Percentiles rank a stretch among this genome's conserved stretches.
phyloP scores from a whole-genome alignment of 768 basidiomycete genomes.

The Neoboletus subvelutipes region DNA sequence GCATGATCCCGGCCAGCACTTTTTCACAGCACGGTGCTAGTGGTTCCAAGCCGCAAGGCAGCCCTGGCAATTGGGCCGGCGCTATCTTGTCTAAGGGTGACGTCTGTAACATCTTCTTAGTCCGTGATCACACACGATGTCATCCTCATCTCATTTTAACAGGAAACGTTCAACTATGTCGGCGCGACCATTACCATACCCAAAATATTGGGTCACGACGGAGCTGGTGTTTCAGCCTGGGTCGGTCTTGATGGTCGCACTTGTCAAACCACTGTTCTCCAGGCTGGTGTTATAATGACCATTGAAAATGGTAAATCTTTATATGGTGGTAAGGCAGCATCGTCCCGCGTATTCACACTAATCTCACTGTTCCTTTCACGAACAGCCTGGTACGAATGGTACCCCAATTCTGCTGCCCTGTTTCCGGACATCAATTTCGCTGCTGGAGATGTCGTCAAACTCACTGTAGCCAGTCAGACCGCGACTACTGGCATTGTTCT shows the following conservation, averaged over 20 bases:
- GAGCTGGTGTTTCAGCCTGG: slow-evolving; percentile 5
- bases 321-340: not conserved
- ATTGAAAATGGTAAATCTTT: too few species aligned
- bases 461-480: not conserved
- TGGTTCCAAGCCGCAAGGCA: too few species aligned
- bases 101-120: not conserved
- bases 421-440: slow-evolving; percentile 3
- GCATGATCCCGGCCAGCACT: not conserved
- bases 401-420: not conserved
- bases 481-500: not conserved
- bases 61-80: slow-evolving; percentile 11
- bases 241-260: slow-evolving; percentile 14
- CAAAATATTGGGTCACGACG: not conserved
- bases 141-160: not conserved
- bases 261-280: slow-evolving; percentile 2
- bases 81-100: not conserved
- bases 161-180: slow-evolving; percentile 11
- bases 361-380: not conserved
- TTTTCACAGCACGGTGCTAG: too few species aligned
- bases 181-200: slow-evolving; percentile 11
- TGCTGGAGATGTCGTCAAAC: slow-evolving; percentile 9
- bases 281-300: slow-evolving; percentile 3
- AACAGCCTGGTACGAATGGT: slow-evolving; percentile 16
- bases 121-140: not conserved
- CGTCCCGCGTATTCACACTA: too few species aligned